Percentiles rank a stretch among this genome's conserved stretches.
These are phyloP conservation scores for Zymoseptoria ardabiliae DNA, from an alignment of 2,329 filamentous ascomycete genomes.

Conservation along the genomic window DNA sequence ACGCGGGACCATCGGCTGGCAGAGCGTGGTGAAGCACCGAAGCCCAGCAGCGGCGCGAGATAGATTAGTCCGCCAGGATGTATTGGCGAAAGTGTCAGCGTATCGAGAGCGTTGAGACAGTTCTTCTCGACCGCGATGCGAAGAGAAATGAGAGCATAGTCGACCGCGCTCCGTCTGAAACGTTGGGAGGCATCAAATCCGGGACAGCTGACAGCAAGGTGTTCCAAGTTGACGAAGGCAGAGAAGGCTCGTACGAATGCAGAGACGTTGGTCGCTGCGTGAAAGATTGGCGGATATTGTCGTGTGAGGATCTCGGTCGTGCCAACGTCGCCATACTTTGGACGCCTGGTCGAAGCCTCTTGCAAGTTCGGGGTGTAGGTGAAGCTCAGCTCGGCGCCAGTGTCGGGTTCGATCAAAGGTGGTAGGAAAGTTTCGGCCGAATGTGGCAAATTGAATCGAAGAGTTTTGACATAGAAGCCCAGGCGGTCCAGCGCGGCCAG, in stretches of 20 bases:
- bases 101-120: slow-evolving; percentile 56
- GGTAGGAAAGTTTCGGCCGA: slow-evolving; percentile 72
- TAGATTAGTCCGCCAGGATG: slow-evolving; percentile 72
- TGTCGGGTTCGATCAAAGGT: slow-evolving; percentile 71
- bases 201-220: slow-evolving; percentile 70
- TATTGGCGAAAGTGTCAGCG: slow-evolving; percentile 64
- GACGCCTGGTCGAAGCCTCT: slow-evolving; percentile 48
- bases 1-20: slow-evolving; percentile 71
- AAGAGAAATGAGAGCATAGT: slow-evolving; percentile 82
- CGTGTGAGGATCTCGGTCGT: slow-evolving; percentile 75
- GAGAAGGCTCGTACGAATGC: slow-evolving; percentile 72
- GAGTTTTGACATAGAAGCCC: slow-evolving; percentile 68
- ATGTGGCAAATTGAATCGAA: slow-evolving; percentile 73
- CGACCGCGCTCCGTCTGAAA: slow-evolving; percentile 70
- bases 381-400: slow-evolving; percentile 71
- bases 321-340: slow-evolving; percentile 73
- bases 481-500: slow-evolving; percentile 69
- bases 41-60: slow-evolving; percentile 65
- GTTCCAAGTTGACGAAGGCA: slow-evolving; percentile 60
- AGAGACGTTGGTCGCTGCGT: slow-evolving; percentile 79
- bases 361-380: slow-evolving; percentile 68
- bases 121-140: slow-evolving; percentile 75
- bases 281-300: slow-evolving; percentile 83
- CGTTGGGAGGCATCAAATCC: slow-evolving; percentile 59
- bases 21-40: slow-evolving; percentile 66